Percentiles rank a stretch among this genome's conserved stretches.
Conservation (phyloP, 2,329 filamentous ascomycete genomes). For the Fusarium palustre region DNA sequence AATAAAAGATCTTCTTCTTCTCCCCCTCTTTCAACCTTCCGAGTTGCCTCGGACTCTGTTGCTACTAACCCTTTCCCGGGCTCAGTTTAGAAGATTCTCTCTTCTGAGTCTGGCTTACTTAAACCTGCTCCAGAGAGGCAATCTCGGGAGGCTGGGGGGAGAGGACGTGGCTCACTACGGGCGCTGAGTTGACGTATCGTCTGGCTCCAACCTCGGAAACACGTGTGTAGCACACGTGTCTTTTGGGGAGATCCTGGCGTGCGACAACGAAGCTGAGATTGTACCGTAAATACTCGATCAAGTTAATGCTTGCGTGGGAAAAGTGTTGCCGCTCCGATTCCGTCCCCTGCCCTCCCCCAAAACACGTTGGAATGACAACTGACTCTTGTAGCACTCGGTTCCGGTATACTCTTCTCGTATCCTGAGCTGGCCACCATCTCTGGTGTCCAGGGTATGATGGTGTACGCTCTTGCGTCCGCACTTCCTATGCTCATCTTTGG, state of each 20-base stretch:
- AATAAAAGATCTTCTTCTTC: constrained; percentile 53
- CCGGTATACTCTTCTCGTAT: constrained; percentile 85
- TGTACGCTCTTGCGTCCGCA: constrained; percentile 79
- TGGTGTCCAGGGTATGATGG: constrained; percentile 80
- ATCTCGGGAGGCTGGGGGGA: constrained; percentile 48
- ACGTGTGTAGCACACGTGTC: not conserved
- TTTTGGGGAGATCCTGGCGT: constrained; percentile 55
- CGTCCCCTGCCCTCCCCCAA: constrained; percentile 45
- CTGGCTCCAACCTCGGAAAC: constrained; percentile 63
- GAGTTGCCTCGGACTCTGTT: constrained; percentile 45
- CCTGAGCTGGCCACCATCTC: constrained; percentile 83
- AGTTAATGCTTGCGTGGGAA: constrained; percentile 99
- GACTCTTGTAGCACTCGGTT: constrained; percentile 77
- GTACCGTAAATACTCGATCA: constrained; percentile 96
- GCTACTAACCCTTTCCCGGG: constrained; percentile 42
- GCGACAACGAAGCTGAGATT: constrained; percentile 84
- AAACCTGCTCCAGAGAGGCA: constrained; percentile 43
- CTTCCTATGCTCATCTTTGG: constrained; percentile 81
- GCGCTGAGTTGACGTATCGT: constrained; percentile 72
- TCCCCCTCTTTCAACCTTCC: constrained; percentile 26
- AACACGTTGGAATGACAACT: constrained; percentile 51
- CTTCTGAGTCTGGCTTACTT: constrained; percentile 14
- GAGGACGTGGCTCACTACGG: constrained; percentile 83
- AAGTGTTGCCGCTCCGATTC: constrained; percentile 86
- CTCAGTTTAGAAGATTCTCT: not conserved